A percentile compares a stretch with the other conserved stretches of the same genome.
Conservation (phyloP, 805 yeast species). For the Kluyveromyces dobzhanskii region DNA sequence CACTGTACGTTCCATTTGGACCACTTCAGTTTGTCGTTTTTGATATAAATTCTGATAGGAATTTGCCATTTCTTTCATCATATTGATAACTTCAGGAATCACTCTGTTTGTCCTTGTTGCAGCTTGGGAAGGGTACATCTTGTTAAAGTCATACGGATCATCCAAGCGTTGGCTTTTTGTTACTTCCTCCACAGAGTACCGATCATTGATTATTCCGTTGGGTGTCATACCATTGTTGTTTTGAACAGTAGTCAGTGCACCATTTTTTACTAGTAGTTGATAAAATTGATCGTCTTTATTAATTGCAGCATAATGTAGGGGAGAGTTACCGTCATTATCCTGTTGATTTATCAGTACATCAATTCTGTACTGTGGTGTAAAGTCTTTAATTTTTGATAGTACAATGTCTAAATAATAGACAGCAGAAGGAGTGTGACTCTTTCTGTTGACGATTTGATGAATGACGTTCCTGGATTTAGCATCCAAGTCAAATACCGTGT, state of each 20-base stretch:
- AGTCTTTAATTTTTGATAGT: constrained; percentile 62
- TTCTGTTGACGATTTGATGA: constrained; percentile 73
- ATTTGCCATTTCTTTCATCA: constrained; percentile 40
- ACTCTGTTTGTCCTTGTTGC: constrained; percentile 24
- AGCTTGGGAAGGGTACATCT: constrained; percentile 28
- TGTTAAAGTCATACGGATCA: constrained; percentile 9
- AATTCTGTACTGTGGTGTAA: constrained; percentile 52
- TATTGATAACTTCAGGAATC: constrained; percentile 21
- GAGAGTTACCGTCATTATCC: constrained; percentile 80
- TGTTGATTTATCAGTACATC: constrained; percentile 51
- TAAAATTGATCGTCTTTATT: constrained; percentile 51
- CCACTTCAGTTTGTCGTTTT: constrained; percentile 35
- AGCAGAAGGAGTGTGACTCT: constrained; percentile 70
- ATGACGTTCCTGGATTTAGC: constrained; percentile 64
- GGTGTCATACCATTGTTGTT: constrained; percentile 29
- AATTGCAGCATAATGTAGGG: constrained; percentile 73
- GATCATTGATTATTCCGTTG: constrained; percentile 31
- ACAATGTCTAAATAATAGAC: constrained; percentile 73
- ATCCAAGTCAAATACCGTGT: constrained; percentile 74
- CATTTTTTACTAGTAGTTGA: constrained; percentile 20
- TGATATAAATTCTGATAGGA: constrained; percentile 43
- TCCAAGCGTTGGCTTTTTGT: neutral
- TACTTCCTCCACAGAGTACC: constrained; percentile 13
- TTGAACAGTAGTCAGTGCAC: constrained; percentile 39
- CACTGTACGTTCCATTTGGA: constrained; percentile 22